A percentile compares a stretch with the other conserved stretches of the same genome.
phyloP scores from a whole-genome alignment of 768 basidiomycete species.

The Mycena rebaudengoi region DNA sequence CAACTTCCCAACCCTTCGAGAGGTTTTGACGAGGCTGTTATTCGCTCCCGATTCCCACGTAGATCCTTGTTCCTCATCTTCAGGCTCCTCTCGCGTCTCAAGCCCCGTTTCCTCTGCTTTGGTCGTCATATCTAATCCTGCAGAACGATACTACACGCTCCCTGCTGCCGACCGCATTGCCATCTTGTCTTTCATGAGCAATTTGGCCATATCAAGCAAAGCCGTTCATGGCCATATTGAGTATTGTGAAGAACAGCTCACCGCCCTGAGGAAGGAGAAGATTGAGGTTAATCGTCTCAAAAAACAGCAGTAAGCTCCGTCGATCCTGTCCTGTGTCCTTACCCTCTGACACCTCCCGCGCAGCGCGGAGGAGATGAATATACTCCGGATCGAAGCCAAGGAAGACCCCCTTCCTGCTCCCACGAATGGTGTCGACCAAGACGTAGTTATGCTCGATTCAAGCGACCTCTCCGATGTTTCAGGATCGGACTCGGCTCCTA shows the following conservation, averaged over 20 bases:
- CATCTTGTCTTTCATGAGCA: constrained; percentile 88
- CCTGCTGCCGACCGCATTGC: constrained; percentile 83
- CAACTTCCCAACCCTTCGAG: constrained; percentile 78
- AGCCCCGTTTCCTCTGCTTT: constrained; percentile 55
- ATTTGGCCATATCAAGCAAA: constrained; percentile 90
- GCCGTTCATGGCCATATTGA: constrained; percentile 91
- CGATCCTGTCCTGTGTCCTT: constrained; percentile 1
- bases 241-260: constrained; percentile 86
- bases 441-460: constrained; percentile 67
- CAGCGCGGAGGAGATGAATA: constrained; percentile 79
- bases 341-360: constrained; percentile 21
- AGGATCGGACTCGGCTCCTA: constrained; percentile 67
- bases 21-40: constrained; percentile 74
- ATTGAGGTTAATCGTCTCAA: constrained; percentile 93
- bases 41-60: constrained; percentile 68
- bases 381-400: constrained; percentile 66
- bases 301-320: constrained; percentile 80
- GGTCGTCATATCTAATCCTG: constrained; percentile 57
- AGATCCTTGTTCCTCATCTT: constrained; percentile 54
- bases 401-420: constrained; percentile 45
- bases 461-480: constrained; percentile 80
- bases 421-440: constrained; percentile 59
- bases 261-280: constrained; percentile 93
- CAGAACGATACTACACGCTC: constrained; percentile 77
- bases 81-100: constrained; percentile 55